Base-by-base conservation (phyloP, 441 rosid species). In the Arabidopsis hybrid region DNA sequence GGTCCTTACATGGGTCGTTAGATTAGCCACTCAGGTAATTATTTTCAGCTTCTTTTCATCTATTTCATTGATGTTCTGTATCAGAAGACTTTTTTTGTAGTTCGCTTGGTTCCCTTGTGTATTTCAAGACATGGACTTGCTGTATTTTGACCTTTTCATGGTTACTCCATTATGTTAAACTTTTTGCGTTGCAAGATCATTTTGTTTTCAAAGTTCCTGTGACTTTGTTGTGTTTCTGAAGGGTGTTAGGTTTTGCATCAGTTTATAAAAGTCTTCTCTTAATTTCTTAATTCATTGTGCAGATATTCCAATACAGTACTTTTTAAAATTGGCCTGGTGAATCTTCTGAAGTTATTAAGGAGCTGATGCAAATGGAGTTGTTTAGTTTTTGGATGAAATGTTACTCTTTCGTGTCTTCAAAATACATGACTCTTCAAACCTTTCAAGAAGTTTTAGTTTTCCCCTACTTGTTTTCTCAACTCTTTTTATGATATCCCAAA, bases 321-420 rank as follows among this genome's bases (percentile, higher is more conserved):
- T 88, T 85, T 82, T 78, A 21, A 73, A 83, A 79, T 85, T 86
- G 87, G 84, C 87, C 59, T 82, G 90, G 83, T 78, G 96, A 87
- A 84, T 86, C 89, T 87, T 88, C 89, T 81, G 85, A 88, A 83
- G 91, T 87, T 83, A 74, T 83, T 36, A 65, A 55, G 93, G 88
- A 78, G 89, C 88, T 82, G 85, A 56, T 85, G 90, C 88, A 88
- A 85, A 74, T 75, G 89, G 78, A 85, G 85, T 89, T 81, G 71
- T 88, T 84, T 87, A 68, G 65, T 80, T 81, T 82, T 77, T 69
- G 80, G 85, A 68, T 81, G 77, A 82, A 81, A 72, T 69, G 86
- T 79, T 83, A 62, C 83, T 80, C 55, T 88, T 87, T 77, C 76
- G 80, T 69, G 60, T 71, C 81, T 81, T 7, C 75, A 80, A 85